Evolutionary conservation across 192 early-diverging fungal genomes (phyloP).

Genomic region (Chytriomyces sp.): DNA sequence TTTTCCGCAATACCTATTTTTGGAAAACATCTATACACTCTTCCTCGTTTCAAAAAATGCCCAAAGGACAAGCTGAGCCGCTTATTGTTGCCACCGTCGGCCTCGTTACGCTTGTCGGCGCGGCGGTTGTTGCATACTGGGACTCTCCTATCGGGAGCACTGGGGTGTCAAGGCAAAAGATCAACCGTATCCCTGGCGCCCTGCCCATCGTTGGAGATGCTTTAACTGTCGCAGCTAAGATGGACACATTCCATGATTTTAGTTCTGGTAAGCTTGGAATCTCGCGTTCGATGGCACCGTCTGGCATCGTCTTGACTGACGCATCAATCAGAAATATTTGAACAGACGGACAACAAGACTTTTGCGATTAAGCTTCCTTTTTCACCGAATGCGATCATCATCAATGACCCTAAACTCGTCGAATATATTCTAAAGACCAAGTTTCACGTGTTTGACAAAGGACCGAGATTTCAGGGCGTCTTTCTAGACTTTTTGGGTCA

Average conservation of each 20-base stretch:
- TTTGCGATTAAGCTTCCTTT: slow-evolving; percentile 16
- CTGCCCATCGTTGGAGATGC: slow-evolving; percentile 27
- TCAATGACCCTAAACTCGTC: slow-evolving; percentile 37
- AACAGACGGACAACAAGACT: background rate
- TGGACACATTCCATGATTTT: slow-evolving; percentile 10
- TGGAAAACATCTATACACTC: too few species aligned
- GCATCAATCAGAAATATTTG: background rate
- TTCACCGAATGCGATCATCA: background rate
- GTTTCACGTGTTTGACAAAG: slow-evolving; percentile 44
- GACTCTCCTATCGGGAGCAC: background rate
- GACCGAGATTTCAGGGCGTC: slow-evolving; percentile 5
- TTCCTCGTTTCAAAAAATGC: too few species aligned
- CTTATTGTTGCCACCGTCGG: background rate
- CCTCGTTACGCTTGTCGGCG: background rate
- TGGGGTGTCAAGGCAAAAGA: background rate
- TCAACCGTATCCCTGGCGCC: background rate
- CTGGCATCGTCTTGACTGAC: too few species aligned
- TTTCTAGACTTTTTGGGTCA: slow-evolving; percentile 61
- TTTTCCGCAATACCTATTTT: too few species aligned
- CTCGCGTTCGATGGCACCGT: too few species aligned
- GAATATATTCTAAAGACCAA: slow-evolving; percentile 42
- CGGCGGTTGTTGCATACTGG: background rate
- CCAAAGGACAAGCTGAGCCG: background rate
- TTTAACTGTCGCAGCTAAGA: background rate
- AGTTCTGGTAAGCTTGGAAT: background rate